A percentile compares a stretch with the other conserved stretches of the same genome.
phyloP scores from a whole-genome alignment of 345 rosid species.

The Citrus hindsii region DNA sequence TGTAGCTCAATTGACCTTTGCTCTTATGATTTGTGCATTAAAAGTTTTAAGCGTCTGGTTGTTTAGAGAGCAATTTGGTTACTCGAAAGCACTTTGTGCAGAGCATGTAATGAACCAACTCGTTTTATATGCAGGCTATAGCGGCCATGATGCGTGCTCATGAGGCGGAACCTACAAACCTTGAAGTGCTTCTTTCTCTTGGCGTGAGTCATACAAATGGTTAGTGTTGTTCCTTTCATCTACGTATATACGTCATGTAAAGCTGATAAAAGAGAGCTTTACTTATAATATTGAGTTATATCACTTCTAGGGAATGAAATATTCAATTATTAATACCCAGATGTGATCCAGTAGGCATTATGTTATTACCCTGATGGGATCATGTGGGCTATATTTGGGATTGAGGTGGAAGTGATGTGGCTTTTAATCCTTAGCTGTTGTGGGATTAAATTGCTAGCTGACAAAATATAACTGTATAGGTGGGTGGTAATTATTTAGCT shows the following conservation, averaged over 20 bases:
- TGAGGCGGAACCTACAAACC: constrained; percentile 90
- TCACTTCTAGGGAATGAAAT: neutral
- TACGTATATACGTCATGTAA: neutral
- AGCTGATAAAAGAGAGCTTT: neutral
- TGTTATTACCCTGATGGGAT: neutral
- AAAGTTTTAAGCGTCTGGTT: neutral
- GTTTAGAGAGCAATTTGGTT: neutral
- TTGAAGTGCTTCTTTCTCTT: constrained; percentile 98
- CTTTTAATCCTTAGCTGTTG: neutral
- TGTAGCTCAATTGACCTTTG: neutral
- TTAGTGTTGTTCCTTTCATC: constrained; percentile 33
- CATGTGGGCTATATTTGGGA: neutral
- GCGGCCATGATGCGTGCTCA: constrained; percentile 99
- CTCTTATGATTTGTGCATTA: neutral
- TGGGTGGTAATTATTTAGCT: neutral
- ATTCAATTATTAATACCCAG: neutral
- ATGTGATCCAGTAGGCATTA: neutral
- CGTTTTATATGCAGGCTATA: constrained; percentile 69
- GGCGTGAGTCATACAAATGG: constrained; percentile 99
- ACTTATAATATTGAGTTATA: neutral
- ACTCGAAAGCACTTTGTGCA: neutral
- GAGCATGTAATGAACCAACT: constrained; percentile 7
- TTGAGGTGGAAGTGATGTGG: neutral
- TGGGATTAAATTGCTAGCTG: neutral
- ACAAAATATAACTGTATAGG: neutral